Conservation (phyloP, 495 filamentous ascomycete genomes). For the Penicillium cinerascens region DNA sequence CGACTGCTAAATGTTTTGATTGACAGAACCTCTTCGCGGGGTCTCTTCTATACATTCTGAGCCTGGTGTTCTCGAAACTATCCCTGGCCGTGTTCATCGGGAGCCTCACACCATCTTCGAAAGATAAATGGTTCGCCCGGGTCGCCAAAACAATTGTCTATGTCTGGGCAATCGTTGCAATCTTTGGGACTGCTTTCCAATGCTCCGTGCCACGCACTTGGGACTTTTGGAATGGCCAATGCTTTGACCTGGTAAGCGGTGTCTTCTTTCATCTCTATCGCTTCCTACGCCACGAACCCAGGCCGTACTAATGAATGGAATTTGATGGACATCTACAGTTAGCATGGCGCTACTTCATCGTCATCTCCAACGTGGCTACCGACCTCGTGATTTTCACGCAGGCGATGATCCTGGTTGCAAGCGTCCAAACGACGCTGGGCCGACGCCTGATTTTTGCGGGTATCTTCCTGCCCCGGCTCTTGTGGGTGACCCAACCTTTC, state of each 20-base stretch:
- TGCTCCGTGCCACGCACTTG: constrained; percentile 22
- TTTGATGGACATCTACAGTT: constrained; percentile 15
- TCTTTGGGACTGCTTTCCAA: constrained; percentile 26
- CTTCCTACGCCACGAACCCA: no score
- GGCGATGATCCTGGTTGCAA: constrained; percentile 18
- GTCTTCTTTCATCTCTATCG: no score
- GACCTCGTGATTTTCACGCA: constrained; percentile 25
- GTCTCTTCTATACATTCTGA: constrained; percentile 23
- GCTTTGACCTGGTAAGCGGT: constrained; percentile 21
- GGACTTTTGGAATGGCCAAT: constrained; percentile 23
- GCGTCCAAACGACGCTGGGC: constrained; percentile 19
- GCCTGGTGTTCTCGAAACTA: no score
- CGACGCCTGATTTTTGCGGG: constrained; percentile 21
- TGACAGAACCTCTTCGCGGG: constrained; percentile 23
- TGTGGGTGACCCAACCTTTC: no score
- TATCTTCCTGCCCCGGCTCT: constrained; percentile 23
- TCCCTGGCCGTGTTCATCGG: constrained; percentile 26
- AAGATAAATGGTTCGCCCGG: constrained; percentile 16
- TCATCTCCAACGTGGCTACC: constrained; percentile 21
- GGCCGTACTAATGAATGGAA: no score
- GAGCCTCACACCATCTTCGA: constrained; percentile 17
- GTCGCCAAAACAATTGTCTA: constrained; percentile 9
- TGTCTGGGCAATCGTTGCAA: constrained; percentile 15
- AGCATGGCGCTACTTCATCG: constrained; percentile 24
- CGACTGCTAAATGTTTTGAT: not conserved